Percentiles rank a stretch among this genome's conserved stretches.
These are phyloP conservation scores for Suillus sp. DNA, from an alignment of 768 basidiomycete genomes.

Conservation along the genomic window DNA sequence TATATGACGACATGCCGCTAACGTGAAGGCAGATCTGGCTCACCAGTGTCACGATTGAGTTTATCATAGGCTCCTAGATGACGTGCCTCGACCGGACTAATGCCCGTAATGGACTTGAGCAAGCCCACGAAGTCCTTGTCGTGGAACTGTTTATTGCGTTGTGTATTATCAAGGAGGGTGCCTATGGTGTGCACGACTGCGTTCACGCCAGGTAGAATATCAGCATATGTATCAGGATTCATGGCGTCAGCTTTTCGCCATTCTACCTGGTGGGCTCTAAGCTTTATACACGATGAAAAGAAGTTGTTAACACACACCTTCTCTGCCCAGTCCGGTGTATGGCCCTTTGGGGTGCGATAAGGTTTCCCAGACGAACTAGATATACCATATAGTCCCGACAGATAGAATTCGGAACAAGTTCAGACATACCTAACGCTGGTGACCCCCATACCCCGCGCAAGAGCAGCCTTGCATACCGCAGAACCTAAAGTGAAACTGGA, in stretches of 20 bases:
- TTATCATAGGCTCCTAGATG: constrained; percentile 59
- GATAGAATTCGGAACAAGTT: not conserved
- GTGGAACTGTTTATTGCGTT: constrained; percentile 3
- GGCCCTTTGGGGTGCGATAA: constrained; percentile 84
- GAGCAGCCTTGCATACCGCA: constrained; percentile 86
- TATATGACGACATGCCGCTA: constrained; percentile 9
- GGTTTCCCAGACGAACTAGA: constrained; percentile 83
- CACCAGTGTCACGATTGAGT: constrained; percentile 91
- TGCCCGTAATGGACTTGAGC: constrained; percentile 1
- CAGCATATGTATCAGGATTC: constrained; percentile 67
- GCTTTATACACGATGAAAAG: not conserved
- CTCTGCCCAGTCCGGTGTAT: constrained; percentile 84
- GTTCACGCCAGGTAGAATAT: constrained; percentile 63
- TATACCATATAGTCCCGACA: not conserved
- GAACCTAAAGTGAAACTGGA: constrained; percentile 60
- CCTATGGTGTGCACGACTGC: constrained; percentile 95
- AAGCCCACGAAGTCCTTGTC: constrained; percentile 6
- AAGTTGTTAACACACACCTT: constrained; percentile 49
- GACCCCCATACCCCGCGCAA: constrained; percentile 82
- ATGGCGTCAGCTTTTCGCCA: constrained; percentile 89
- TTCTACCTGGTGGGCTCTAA: constrained; percentile 58
- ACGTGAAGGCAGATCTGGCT: constrained; percentile 28
- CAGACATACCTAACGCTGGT: constrained; percentile 77
- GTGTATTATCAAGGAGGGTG: constrained; percentile 72
- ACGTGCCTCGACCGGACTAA: constrained; percentile 58